Conservation (phyloP, 2,329 filamentous ascomycete species). For the Bipolaris zeicola region DNA sequence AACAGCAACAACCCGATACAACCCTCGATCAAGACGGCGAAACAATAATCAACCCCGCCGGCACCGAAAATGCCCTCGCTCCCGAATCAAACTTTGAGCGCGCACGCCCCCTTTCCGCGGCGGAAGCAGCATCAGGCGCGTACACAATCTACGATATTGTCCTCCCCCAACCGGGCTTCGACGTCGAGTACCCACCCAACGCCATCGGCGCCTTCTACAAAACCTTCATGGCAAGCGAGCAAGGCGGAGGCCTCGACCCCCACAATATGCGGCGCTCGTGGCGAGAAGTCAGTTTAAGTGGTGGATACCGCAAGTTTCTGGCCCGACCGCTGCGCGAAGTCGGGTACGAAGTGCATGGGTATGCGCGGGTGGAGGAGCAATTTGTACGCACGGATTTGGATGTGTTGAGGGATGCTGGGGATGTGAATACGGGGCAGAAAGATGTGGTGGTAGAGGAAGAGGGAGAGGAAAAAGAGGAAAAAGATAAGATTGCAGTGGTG, state of each 20-base stretch:
- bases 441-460: constrained; percentile 7
- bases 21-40: constrained; percentile 66
- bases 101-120: constrained; percentile 73
- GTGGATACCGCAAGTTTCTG: constrained; percentile 85
- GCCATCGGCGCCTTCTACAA: constrained; percentile 82
- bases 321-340: constrained; percentile 69
- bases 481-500: constrained; percentile 67
- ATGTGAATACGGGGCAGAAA: too few species aligned
- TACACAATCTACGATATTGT: constrained; percentile 89
- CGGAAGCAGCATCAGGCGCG: constrained; percentile 76
- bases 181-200: constrained; percentile 85
- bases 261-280: constrained; percentile 84
- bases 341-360: constrained; percentile 71
- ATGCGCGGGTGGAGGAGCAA: constrained; percentile 75
- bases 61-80: constrained; percentile 60
- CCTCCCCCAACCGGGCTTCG: constrained; percentile 88
- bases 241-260: constrained; percentile 80
- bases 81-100: constrained; percentile 66
- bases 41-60: constrained; percentile 66
- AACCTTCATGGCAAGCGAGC: constrained; percentile 80
- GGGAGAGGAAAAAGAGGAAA: constrained; percentile 31
- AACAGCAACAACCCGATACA: constrained; percentile 2
- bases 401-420: constrained; percentile 52
- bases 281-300: constrained; percentile 86
- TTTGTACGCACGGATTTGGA: constrained; percentile 89